These are phyloP conservation scores for Aspergillus tamarii DNA, from an alignment of 2,329 filamentous ascomycete genomes.

Conservation along the genomic window DNA sequence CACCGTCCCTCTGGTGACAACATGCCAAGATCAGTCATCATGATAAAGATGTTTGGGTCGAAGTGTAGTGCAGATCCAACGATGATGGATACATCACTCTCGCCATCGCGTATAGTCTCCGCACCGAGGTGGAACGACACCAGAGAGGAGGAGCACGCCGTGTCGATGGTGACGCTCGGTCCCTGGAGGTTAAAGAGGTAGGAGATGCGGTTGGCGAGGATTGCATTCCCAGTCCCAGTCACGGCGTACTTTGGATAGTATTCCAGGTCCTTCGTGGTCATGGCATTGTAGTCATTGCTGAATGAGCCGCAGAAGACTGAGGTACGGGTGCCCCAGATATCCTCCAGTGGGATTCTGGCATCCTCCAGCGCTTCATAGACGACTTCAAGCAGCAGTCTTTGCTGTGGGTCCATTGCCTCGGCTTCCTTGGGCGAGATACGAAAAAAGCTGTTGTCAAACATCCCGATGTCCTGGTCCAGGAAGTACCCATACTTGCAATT, in stretches of 20 bases:
- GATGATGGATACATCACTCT: constrained; percentile 29
- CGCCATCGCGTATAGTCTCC: constrained; percentile 20
- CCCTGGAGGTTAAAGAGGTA: background rate
- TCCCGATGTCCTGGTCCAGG: constrained; percentile 1
- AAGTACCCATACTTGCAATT: constrained; percentile 5
- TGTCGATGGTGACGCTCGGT: background rate
- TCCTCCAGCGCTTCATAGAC: constrained; percentile 30
- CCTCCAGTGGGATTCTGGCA: constrained; percentile 15
- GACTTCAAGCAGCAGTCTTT: constrained; percentile 24
- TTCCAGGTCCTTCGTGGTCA: constrained; percentile 21
- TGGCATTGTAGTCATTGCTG: constrained; percentile 25
- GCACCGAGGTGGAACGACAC: constrained; percentile 26
- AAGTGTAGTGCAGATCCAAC: constrained; percentile 38
- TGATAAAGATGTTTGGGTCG: constrained; percentile 26
- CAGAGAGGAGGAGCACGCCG: constrained; percentile 17
- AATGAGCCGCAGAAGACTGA: constrained; percentile 20
- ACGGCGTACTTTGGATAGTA: constrained; percentile 16
- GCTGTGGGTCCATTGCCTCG: constrained; percentile 23
- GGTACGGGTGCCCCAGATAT: constrained; percentile 5
- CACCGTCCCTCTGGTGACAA: constrained; percentile 35
- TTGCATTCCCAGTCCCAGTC: constrained; percentile 28
- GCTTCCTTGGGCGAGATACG: constrained; percentile 27
- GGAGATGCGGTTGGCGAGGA: constrained; percentile 25
- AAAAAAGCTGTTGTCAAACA: constrained; percentile 38
- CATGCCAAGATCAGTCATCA: constrained; percentile 33